Evolutionary conservation across 106 monocot species (phyloP), one percentile per base, ranked within the genome.

Genomic region (Acorus gramineus): DNA sequence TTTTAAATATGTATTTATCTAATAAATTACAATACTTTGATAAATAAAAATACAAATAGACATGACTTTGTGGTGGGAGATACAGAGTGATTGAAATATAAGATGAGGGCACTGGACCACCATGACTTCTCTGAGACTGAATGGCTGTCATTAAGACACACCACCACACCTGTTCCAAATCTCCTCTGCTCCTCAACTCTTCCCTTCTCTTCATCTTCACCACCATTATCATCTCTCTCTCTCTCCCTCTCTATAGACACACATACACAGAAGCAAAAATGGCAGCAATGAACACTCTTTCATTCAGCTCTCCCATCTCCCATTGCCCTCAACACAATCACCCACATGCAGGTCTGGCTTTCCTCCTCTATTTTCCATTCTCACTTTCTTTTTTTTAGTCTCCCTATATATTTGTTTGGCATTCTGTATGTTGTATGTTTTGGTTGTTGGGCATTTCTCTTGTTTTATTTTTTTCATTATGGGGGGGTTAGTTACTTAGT

Each of bases 141-240:
- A 60, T 80, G 79, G 74, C 63, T 81, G 53, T 68, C 63, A 11
- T 52, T 67, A 46, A 11, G 44, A 62, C 70, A 76, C 75, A 72
- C 64, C 80, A 64, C 13, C 51, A 9, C 8, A 46, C 10, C 3
- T 8, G 4, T 46, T 8, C 48, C n/a, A 63, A 47, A 14, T 52
- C 52, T 8, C 59, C 55, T 63, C 46, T 44, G 42, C 56, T 52
- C 14, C 11, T 66, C 53, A 47, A 11, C 62, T 64, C 66, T 70
- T 9, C 49, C 55, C 46, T 50, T 56, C 71, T 46, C 61, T 55
- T 53, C 47, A n/a, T 44, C 66, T 65, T 47, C 9, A 43, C 45
- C 44, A 12, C 45, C 68, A 28, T 63, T 12, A 6, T 10, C 45
- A 8, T 46, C 62, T 49, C 60, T 44, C 57, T 28, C 58, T 47